A percentile compares a stretch with the other conserved stretches of the same genome.
phyloP scores from a whole-genome alignment of 208 protist species.

The Leishmania tropica region DNA sequence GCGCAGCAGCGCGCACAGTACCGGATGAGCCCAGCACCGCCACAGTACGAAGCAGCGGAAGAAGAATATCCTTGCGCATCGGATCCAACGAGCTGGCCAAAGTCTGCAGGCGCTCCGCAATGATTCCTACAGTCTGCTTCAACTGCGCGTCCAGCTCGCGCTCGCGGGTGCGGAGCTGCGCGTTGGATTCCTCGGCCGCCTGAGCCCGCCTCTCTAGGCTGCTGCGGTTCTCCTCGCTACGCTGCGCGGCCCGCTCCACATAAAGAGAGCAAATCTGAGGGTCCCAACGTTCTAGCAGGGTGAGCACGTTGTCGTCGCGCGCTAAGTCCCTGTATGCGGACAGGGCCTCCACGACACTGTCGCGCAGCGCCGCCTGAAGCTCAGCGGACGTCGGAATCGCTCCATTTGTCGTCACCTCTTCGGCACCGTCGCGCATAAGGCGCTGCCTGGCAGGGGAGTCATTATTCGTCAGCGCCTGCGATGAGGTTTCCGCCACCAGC shows the following conservation, averaged over 20 bases:
- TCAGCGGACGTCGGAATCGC: not conserved
- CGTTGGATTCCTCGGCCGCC: constrained; percentile 14
- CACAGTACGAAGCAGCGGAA: constrained; percentile 56
- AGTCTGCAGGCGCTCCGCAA: constrained; percentile 50
- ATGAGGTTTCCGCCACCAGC: not conserved
- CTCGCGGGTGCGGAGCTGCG: constrained; percentile 23
- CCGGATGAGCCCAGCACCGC: constrained; percentile 39
- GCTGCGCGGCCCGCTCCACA: not conserved
- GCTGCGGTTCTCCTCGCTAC: not conserved
- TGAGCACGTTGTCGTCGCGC: constrained; percentile 8
- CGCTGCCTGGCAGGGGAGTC: not conserved
- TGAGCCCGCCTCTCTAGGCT: constrained; percentile 1
- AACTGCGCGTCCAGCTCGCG: constrained; percentile 36
- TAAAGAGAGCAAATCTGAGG: constrained; percentile 9
- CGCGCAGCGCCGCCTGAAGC: constrained; percentile 6
- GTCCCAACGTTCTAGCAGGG: constrained; percentile 23
- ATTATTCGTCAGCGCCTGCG: not conserved
- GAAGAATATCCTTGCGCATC: constrained; percentile 55
- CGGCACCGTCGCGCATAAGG: not conserved
- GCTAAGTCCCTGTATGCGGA: constrained; percentile 17
- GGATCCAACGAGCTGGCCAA: constrained; percentile 56
- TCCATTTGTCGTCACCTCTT: not conserved
- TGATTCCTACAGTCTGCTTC: constrained; percentile 27
- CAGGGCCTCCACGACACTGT: constrained; percentile 20
- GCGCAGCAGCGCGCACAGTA: constrained; percentile 34